Evolutionary conservation across 257 asterid species (phyloP).

Genomic region (Perilla frutescens): DNA sequence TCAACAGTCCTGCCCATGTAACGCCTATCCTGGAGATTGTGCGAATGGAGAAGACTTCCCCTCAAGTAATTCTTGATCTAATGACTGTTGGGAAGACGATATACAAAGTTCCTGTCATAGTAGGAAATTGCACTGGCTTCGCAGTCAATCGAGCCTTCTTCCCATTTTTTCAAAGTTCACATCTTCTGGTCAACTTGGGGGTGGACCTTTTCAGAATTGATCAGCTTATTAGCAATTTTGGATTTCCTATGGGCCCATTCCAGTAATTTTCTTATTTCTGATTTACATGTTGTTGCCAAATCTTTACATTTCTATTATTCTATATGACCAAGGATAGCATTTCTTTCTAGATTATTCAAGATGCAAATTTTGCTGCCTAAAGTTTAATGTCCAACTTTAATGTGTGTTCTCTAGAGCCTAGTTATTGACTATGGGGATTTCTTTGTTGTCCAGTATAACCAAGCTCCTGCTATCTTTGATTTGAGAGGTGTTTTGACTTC

Average conservation of each 20-base stretch:
- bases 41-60: constrained; percentile 82
- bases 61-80: constrained; percentile 88
- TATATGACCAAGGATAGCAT: constrained; percentile 3
- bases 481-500: too few species aligned
- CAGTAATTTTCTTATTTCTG: constrained; percentile 65
- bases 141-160: constrained; percentile 94
- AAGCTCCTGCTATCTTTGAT: too few species aligned
- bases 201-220: constrained; percentile 93
- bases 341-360: neutral
- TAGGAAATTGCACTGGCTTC: constrained; percentile 94
- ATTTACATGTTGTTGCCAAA: neutral
- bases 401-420: too few species aligned
- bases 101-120: constrained; percentile 89
- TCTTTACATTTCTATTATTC: constrained; percentile 6
- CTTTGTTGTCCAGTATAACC: neutral
- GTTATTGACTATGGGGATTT: neutral
- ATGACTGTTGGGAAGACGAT: constrained; percentile 84
- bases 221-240: constrained; percentile 69
- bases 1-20: constrained; percentile 89
- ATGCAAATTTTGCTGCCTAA: neutral
- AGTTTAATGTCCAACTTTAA: too few species aligned
- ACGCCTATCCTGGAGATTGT: constrained; percentile 94
- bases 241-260: constrained; percentile 93
- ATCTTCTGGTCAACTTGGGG: constrained; percentile 73
- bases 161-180: constrained; percentile 83